A percentile compares a stretch with the other conserved stretches of the same genome.
Evolutionary conservation across 148 eudicot genomes (phyloP).

Genomic region (Dysphania ambrosioides): DNA sequence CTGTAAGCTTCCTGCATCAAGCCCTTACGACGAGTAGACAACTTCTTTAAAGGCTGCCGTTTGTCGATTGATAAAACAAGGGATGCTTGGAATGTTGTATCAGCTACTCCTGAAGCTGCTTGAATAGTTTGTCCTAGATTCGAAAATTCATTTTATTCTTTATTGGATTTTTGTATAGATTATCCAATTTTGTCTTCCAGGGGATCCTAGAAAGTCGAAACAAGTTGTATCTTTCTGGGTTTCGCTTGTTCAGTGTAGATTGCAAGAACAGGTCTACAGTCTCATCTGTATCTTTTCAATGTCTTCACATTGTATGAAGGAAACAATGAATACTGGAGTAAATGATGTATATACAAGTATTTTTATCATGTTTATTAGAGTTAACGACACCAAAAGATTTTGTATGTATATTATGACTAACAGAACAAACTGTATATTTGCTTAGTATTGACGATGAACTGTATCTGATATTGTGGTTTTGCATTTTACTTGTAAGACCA

Average conservation of each 20-base stretch:
- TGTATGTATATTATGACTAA: constrained; percentile 6
- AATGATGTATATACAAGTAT: no score
- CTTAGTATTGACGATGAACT: background rate
- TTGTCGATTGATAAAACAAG: constrained; percentile 30
- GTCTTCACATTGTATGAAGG: constrained; percentile 2
- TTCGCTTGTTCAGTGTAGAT: constrained; percentile 16
- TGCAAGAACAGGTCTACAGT: background rate
- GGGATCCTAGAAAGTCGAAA: background rate
- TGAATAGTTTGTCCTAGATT: constrained; percentile 22
- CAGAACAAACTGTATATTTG: constrained; percentile 8
- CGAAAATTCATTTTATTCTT: constrained; percentile 28
- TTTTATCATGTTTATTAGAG: background rate
- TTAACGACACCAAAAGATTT: background rate
- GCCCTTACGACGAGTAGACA: constrained; percentile 77
- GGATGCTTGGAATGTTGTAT: background rate
- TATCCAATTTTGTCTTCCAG: background rate
- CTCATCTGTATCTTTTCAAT: background rate
- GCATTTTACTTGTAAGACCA: background rate
- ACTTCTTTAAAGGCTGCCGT: constrained; percentile 81
- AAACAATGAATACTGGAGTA: no score
- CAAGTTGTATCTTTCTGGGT: constrained; percentile 14
- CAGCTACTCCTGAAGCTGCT: constrained; percentile 27
- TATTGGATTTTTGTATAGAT: background rate
- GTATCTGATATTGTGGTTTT: background rate
- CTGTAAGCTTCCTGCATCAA: constrained; percentile 61